These are phyloP conservation scores for Paecilomyces fulvus DNA, from an alignment of 2,329 filamentous ascomycete genomes.

Conservation along the genomic window DNA sequence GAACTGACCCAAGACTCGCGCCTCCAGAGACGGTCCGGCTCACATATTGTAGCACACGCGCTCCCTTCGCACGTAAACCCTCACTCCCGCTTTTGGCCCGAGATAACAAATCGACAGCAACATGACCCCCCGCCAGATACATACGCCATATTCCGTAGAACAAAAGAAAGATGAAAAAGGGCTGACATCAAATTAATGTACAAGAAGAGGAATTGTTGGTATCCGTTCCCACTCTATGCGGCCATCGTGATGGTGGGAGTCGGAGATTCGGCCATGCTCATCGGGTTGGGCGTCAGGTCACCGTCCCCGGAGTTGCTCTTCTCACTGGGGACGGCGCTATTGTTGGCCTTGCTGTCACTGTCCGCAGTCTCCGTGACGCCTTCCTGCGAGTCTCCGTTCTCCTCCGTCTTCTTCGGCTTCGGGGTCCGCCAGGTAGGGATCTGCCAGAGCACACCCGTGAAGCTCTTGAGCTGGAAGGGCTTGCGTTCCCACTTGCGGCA, in stretches of 20 bases:
- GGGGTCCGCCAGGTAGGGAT: slow-evolving; percentile 70
- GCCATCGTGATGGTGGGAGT: slow-evolving; percentile 37
- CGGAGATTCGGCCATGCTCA: slow-evolving; percentile 45
- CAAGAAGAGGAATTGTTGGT: not conserved
- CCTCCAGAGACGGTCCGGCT: not conserved
- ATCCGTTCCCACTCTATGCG: slow-evolving; percentile 16
- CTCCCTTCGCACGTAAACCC: not conserved
- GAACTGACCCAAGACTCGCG: not conserved
- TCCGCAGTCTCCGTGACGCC: not conserved
- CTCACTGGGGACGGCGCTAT: slow-evolving; percentile 52
- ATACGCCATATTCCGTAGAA: not conserved
- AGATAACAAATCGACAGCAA: not conserved
- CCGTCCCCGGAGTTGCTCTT: slow-evolving; percentile 49
- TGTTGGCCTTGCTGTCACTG: slow-evolving; percentile 49
- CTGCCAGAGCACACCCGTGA: slow-evolving; percentile 79
- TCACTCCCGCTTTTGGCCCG: not conserved
- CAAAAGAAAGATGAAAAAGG: not conserved
- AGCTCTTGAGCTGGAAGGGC: slow-evolving; percentile 77
- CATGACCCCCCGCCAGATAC: not conserved
- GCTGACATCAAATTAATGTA: slow-evolving; percentile 4
- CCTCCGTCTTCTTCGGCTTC: slow-evolving; percentile 16
- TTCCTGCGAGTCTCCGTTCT: slow-evolving; percentile 48
- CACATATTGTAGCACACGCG: not conserved
- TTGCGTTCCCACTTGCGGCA: slow-evolving; percentile 87
- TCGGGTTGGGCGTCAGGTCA: slow-evolving; percentile 37